Base-by-base conservation (phyloP, 768 basidiomycete genomes). In the Hortiboletus flavorubellus region DNA sequence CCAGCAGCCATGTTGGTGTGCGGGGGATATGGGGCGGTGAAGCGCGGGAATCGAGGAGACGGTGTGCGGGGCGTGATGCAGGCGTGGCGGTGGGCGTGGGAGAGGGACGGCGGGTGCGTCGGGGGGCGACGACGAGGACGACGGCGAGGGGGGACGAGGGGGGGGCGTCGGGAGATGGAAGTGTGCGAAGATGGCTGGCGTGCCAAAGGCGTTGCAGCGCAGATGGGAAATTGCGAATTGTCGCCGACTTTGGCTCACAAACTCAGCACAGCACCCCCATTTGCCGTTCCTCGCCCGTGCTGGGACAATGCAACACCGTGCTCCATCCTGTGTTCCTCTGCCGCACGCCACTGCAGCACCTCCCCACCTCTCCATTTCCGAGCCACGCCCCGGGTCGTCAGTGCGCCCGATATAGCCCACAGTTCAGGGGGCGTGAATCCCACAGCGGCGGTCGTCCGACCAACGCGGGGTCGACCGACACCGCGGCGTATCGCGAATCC, bases 171-270 rank as follows among this genome's bases (percentile, higher is more conserved):
- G 51, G 42, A 49, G 44, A 59, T 38, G 59, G 51, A 56, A 44
- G 60, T 46, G 66, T 59, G 62, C 55, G 56, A 60, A 67, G 68
- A 72, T 62, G 26, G 43, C 53, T 40, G 60, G 68, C 69, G 69
- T 62, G 58, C 60, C 51, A 70, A 66, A 71, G 68, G 67, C 62
- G 57, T 59, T 53, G 58, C 60, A 65, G 58, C 61, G 64, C 67
- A 68, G 69, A 73, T 74, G 73, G 70, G 72, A 74, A 74, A 56
- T 56, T 58, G n/a, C 26, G 41, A 60, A 60, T 44, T 46, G 55
- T 37, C 47, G 51, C 46, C 59, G 59, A 55, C 59, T 68, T 59
- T 52, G 50, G 56, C 45, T 55, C 47, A 49, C 53, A 66, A 70
- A 69, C 69, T 66, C 63, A 67, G 67, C 68, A 71, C 68, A 68